Evolutionary conservation across 1,284 basidiomycete genomes (phyloP), one percentile per base, ranked within the genome.

Genomic region (Sanghuangporus baumii): DNA sequence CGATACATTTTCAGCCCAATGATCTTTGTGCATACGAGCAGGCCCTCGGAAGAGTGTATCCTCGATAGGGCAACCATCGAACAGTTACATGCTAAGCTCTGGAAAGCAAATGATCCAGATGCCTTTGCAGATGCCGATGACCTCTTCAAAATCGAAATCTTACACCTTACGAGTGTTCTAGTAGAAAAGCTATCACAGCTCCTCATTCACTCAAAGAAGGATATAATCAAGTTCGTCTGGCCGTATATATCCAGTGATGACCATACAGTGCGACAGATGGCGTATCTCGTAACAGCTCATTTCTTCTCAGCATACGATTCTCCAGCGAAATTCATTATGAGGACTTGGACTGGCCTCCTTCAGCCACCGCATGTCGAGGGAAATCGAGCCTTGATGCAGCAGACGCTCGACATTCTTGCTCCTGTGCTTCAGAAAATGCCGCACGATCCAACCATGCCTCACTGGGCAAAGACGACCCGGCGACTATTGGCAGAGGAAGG

Each of bases 161-260:
- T 98, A 26, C 90, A 97, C 70, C 80, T 99, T 73, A 96, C 95
- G 1, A 96, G 92, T 0, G 81, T 95, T 52, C 82, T 99, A 64
- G 89, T 99, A 11, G 90, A 96, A 68, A 83, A 91, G 70, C 95
- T 93, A 68, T 83, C 88, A 1, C 79, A 87, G 34, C 76, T 93
- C 36, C 81, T 98, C 51, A 87, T 86, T 63, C 89, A 94, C 58
- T 85, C 86, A 47, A 88, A 93, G 74, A 98, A 96, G 74, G 94
- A 97, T 68, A 89, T 98, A 66, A 96, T 99, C 80, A 95, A 93
- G 73, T 93, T 93, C 63, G 93, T 94, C 12, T 98, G 95, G 95
- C 84, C 90, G 70, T 93, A 91, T 69, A 91, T 97, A 69, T 86
- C 82, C 34, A 86, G 82, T 60, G 93, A 96, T 52, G 96, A 98